These are phyloP conservation scores for Eucalyptus sideroxylon DNA, from an alignment of 345 rosid species.

Conservation along the genomic window DNA sequence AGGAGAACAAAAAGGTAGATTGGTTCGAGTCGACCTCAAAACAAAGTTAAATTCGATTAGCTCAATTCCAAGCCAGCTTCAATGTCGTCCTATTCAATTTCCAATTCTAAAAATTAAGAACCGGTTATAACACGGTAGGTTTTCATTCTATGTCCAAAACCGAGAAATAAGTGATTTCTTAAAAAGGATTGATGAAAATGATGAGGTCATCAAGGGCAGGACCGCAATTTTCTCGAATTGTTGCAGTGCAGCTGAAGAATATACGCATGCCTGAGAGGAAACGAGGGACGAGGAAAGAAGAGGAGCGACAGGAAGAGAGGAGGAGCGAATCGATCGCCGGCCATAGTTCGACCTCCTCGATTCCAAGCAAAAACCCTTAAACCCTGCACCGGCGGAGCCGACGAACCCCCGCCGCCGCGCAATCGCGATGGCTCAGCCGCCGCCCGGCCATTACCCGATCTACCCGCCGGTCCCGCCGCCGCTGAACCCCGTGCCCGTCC, in stretches of 20 bases:
- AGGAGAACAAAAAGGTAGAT: fast-evolving
- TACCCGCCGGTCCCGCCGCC: neutral
- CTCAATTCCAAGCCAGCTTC: neutral
- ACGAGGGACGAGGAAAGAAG: neutral
- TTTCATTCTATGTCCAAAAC: fast-evolving
- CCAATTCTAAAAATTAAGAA: fast-evolving
- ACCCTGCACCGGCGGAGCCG: neutral
- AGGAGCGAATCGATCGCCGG: neutral
- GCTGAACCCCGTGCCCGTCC: neutral
- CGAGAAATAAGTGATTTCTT: neutral
- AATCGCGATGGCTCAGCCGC: neutral
- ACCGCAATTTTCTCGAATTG: neutral
- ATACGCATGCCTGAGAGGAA: neutral
- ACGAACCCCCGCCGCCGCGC: neutral
- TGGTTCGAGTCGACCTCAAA: fast-evolving
- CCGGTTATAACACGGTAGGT: fast-evolving
- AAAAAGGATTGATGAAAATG: fast-evolving
- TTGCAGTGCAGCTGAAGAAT: neutral
- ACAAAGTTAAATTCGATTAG: fast-evolving
- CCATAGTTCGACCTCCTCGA: neutral
- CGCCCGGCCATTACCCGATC: neutral
- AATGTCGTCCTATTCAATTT: fast-evolving
- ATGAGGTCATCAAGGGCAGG: neutral
- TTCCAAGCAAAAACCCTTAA: neutral
- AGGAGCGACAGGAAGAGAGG: neutral